These are phyloP conservation scores for Rhytidhysteron rufulum DNA, from an alignment of 2,329 filamentous ascomycete species.

Conservation along the genomic window DNA sequence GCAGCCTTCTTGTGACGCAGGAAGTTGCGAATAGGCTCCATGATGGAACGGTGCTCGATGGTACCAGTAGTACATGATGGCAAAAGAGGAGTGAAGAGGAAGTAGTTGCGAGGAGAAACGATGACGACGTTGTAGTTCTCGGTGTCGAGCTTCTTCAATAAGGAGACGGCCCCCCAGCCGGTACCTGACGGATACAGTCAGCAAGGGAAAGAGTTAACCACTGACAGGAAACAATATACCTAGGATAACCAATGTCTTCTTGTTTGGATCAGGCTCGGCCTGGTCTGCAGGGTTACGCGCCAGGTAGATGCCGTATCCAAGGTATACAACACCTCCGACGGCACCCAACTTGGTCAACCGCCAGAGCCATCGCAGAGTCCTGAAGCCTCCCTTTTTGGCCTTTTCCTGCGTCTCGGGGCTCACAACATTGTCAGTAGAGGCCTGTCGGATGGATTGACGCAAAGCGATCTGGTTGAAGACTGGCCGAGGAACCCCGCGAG, in stretches of 20 bases:
- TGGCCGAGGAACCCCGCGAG: conserved; percentile 31
- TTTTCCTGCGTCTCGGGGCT: conserved; percentile 18
- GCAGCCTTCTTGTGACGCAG: conserved; percentile 89
- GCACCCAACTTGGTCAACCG: conserved; percentile 74
- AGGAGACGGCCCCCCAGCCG: conserved; percentile 92
- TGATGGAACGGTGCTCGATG: conserved; percentile 98
- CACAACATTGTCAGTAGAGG: conserved; percentile 25
- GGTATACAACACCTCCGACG: conserved; percentile 65
- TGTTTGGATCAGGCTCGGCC: conserved; percentile 71
- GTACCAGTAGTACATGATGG: conserved; percentile 96
- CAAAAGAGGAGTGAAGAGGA: conserved; percentile 96
- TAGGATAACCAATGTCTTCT: conserved; percentile 96
- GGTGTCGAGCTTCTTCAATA: conserved; percentile 97
- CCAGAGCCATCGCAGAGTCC: conserved; percentile 76
- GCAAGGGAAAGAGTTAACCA: conserved; percentile 9
- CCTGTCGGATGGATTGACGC: conserved; percentile 32
- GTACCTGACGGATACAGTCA: too few relatives aligned
- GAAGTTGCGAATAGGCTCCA: conserved; percentile 97
- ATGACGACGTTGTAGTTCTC: conserved; percentile 99
- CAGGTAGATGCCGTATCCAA: conserved; percentile 78
- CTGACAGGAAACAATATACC: conserved; percentile 62
- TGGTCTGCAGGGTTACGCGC: conserved; percentile 80
- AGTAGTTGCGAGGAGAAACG: conserved; percentile 98
- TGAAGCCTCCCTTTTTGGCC: conserved; percentile 46
- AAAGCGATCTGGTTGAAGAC: conserved; percentile 30